Percentiles rank a stretch among this genome's conserved stretches.
phyloP scores from a whole-genome alignment of 2,329 filamentous ascomycete species.

The Zymoseptoria tritici region DNA sequence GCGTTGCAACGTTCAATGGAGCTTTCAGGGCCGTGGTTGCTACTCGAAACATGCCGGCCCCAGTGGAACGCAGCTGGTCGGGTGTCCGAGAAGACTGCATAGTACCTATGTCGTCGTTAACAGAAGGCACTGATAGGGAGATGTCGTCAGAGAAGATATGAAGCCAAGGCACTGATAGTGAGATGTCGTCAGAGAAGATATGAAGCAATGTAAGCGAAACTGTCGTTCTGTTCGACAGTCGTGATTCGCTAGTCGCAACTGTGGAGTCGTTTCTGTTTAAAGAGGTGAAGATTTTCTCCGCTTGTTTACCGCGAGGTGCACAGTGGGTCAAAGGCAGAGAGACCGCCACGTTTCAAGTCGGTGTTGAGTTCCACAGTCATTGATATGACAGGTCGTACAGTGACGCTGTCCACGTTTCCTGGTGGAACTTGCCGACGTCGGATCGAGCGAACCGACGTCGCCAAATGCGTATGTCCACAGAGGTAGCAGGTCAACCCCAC shows the following conservation, averaged over 20 bases:
- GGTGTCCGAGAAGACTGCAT: not conserved
- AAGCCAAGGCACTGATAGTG: not conserved
- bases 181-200: not conserved
- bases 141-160: not conserved
- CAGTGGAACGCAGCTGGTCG: not conserved
- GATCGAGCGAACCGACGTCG: too few relatives aligned
- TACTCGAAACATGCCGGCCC: not conserved
- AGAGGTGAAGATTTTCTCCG: not conserved
- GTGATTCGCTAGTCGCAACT: not conserved
- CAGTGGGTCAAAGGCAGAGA: not conserved
- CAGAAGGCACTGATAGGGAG: not conserved
- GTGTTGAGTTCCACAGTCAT: not conserved
- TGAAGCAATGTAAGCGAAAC: not conserved
- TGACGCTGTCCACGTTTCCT: not conserved
- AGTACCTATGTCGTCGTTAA: not conserved
- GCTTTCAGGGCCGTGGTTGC: not conserved
- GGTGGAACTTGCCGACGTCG: too few relatives aligned
- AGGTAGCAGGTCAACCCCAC: too few relatives aligned
- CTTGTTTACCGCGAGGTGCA: too few relatives aligned
- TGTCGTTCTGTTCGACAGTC: not conserved
- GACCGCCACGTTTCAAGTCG: not conserved
- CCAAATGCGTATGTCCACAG: too few relatives aligned
- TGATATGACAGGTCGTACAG: not conserved
- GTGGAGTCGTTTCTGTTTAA: not conserved
- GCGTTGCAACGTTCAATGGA: not conserved